Base-by-base conservation (phyloP, 2,329 filamentous ascomycete genomes). In the Trichoderma sp. region DNA sequence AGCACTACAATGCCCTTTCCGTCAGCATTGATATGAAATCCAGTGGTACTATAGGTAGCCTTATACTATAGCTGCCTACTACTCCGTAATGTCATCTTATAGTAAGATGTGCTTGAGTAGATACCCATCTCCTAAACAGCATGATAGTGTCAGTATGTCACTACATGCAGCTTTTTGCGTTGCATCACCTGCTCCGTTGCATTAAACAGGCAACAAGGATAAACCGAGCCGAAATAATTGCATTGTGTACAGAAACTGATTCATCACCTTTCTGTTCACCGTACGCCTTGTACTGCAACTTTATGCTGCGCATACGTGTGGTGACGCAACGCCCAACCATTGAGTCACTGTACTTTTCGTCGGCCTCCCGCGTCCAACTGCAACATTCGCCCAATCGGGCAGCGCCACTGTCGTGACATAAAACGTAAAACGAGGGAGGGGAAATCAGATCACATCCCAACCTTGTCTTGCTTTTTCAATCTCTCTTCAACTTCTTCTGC, bases 331-430 rank as follows among this genome's bases (percentile, higher is more conserved):
- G 6, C 6, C 38, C 24, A 50, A 21, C 63, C 38, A 11, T 11
- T 21, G 27, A 35, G 33, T 71, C 35, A 31, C 53, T 62, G 8
- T 60, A 29, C 56, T 53, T 21, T 21, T 53, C 2, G 27, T 53
- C 14, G 69, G 69, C 69, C 69, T 72, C 69, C 69, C 69, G 38
- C 59, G 14, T 35, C 8, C n/a, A 56, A 45, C 45, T 21, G 66
- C 66, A n/a, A 31, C n/a, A 9, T 11, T 62, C 68, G 45, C 69
- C 69, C 69, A 72, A 72, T 72, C 24, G 29, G 38, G 59, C 69
- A 72, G 69, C 69, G 69, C 69, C 69, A 72, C 69, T 56, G 41
- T 45, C n/a, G 59, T 64, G 53, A 71, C 59, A 64, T 50, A 71
- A 71, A 38, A 14, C 8, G 27, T 18, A 29, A 60, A 50, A 33